Evolutionary conservation across 805 yeast species (phyloP).

Genomic region (Yarrowia sp.): DNA sequence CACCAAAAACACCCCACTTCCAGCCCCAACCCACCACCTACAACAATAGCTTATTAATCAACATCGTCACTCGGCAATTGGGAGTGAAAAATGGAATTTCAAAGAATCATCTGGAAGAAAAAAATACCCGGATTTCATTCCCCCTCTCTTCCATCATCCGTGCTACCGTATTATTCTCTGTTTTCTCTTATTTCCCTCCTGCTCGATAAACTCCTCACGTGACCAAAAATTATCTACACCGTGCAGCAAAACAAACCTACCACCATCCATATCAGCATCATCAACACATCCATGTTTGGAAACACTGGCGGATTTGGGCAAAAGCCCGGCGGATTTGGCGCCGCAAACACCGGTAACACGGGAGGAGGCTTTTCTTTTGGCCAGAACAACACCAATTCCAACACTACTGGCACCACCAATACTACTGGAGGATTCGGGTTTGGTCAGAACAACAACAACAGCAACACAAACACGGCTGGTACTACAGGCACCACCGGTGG

Average conservation of each 20-base stretch:
- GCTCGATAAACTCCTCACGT: too few relatives aligned
- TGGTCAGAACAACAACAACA: constrained; percentile 10
- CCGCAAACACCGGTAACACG: constrained; percentile 10
- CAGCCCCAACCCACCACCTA: too few relatives aligned
- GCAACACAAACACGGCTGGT: constrained; percentile 9
- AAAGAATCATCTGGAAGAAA: too few relatives aligned
- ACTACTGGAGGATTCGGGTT: constrained; percentile 1
- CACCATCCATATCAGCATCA: not conserved
- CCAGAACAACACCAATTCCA: constrained; percentile 32
- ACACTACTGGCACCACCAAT: constrained; percentile 20
- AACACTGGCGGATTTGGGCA: constrained; percentile 33
- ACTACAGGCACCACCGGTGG: constrained; percentile 29
- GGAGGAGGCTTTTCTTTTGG: constrained; percentile 41
- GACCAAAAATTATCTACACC: not conserved
- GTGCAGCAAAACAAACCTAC: constrained; percentile 16
- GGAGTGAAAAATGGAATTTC: too few relatives aligned
- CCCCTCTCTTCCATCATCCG: too few relatives aligned
- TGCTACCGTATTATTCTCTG: too few relatives aligned
- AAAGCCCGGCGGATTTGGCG: not conserved
- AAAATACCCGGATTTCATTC: too few relatives aligned
- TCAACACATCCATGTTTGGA: constrained; percentile 32
- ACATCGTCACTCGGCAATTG: too few relatives aligned
- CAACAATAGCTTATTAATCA: too few relatives aligned
- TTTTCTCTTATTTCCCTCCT: too few relatives aligned
- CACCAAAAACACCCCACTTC: too few relatives aligned